Evolutionary conservation across 163 green algal genomes (phyloP), one percentile per base, ranked within the genome.

Genomic region (Prototheca wickerhamii): DNA sequence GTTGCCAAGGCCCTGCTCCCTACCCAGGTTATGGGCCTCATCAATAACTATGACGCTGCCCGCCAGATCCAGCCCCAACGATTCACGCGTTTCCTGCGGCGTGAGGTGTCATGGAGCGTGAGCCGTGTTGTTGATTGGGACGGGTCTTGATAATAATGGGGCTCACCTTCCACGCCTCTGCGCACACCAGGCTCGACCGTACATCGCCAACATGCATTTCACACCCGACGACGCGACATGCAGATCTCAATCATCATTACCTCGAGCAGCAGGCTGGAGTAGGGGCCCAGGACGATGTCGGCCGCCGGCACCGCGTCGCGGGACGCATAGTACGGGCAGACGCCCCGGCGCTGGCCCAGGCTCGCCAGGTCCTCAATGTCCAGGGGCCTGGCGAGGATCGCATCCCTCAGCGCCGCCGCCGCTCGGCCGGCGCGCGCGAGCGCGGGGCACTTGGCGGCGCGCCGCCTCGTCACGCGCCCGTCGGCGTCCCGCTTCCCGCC

Each of bases 1-100:
- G 12, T 10, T 15, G 15, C 40, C 12, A 49, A 49, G 8, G 23
- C 18, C 40, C 18, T 40, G 28, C 17, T 5, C 32, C 67, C n/a
- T 52, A 74, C 60, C 63, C 49, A 96, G 77, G 81, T 98, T 98
- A 81, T 98, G 91, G 1, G 87, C 91, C 79, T 98, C 91, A 65
- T 98, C 91, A 26, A 98, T 67, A 8, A 98, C 76, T 4, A 98
- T 73, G 17, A 96, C 76, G 23, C 60, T 80, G 50, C 75, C 85
- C 29, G 79, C 60, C 26, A 94, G 64, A 3, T 57, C 32, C 21
- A 94, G 61, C 23, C 87, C 88, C 50, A 96, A 72, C 20, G 84
- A 68, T 30, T 89, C 82, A 4, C 90, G 69, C 17, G 84, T 87
- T 20, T 90, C 82, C 37, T 62, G 46, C 18, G 10, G 15, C 10